A percentile compares a stretch with the other conserved stretches of the same genome.
phyloP scores from a whole-genome alignment of 768 basidiomycete genomes.

The Lentinula raphanica region DNA sequence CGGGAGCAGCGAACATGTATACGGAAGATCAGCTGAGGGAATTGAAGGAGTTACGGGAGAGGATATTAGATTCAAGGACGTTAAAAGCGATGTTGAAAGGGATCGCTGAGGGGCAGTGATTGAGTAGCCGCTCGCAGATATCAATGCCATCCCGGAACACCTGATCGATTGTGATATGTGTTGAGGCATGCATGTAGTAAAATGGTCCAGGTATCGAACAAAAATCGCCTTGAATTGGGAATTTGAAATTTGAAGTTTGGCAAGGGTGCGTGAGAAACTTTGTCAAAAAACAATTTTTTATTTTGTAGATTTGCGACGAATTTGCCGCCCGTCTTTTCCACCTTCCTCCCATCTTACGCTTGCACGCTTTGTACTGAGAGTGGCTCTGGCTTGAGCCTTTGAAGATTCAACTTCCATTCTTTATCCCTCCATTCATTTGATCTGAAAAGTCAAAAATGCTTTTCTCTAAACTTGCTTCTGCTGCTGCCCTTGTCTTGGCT shows the following conservation, averaged over 20 bases:
- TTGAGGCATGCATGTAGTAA: too few species aligned
- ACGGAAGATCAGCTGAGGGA: constrained; percentile 25
- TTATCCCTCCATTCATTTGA: not conserved
- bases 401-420: not conserved
- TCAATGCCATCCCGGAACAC: too few species aligned
- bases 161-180: too few species aligned
- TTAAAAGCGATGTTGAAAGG: constrained; percentile 13
- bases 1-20: not conserved
- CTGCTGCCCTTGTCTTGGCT: not conserved
- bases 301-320: too few species aligned
- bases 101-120: constrained; percentile 6
- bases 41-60: constrained; percentile 29
- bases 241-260: too few species aligned
- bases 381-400: not conserved
- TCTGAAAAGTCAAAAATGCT: not conserved
- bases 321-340: not conserved
- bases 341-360: not conserved
- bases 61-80: constrained; percentile 6
- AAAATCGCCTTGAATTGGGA: too few species aligned
- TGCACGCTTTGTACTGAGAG: not conserved
- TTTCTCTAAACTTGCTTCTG: not conserved
- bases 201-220: too few species aligned
- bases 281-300: not conserved
- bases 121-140: too few species aligned
- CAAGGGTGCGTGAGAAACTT: not conserved